Evolutionary conservation across 1,284 basidiomycete genomes (phyloP), one percentile per base, ranked within the genome.

Genomic region (Cryptococcus jaspeensis): DNA sequence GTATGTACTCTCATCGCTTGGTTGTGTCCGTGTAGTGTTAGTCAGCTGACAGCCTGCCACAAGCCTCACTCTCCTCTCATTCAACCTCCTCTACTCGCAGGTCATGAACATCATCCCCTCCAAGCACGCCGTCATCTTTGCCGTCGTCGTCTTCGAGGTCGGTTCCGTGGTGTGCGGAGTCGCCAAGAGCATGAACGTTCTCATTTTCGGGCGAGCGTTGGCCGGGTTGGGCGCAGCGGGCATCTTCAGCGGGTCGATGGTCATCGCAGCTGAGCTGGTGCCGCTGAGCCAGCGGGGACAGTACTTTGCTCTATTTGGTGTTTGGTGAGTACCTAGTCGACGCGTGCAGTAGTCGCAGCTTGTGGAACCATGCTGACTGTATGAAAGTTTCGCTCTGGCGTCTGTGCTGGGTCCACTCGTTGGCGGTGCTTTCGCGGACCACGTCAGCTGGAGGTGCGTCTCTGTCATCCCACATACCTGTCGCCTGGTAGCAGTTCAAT

Each of bases 91-190:
- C 46, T 79, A 74, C 64, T 66, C 75, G 2, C 79, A 80, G 62
- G 69, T 66, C 56, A 61, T 76, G 44, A 69, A 70, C 43, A 68
- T 79, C 61, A 75, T 79, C 62, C 74, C 75, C 6, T 72, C 74
- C 15, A 79, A 80, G 61, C 71, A 71, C 49, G 71, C 77, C 56
- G 75, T 80, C 62, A 64, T 80, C 22, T 65, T 72, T 41, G 78
- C 80, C n/a, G 73, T 81, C 55, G 59, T 76, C 62, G 62, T 81
- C 62, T 82, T 82, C 53, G 80, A 81, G 51, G 52, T 83, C 32
- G 83, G 83, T 3, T 81, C 79, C 4, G 70, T 83, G 32, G 63
- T 84, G 15, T 84, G 83, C 61, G 83, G 76, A 39, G 78, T 80
- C n/a, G 79, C 83, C 0, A 77, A 78, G 0, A 74, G 59, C 13